phyloP scores from a whole-genome alignment of 2,329 filamentous ascomycete species.

The Penicillium sp. region DNA sequence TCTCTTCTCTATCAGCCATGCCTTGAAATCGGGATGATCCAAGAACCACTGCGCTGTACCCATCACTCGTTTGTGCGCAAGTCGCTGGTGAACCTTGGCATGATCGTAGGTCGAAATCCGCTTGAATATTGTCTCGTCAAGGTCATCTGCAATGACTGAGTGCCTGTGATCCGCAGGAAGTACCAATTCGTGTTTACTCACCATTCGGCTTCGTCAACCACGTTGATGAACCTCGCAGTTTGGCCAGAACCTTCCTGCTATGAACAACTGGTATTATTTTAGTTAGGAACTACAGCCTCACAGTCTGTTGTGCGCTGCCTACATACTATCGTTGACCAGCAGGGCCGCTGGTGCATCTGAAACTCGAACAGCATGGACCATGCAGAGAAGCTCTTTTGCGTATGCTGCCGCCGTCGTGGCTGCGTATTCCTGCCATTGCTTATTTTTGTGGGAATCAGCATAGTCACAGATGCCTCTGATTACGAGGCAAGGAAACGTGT shows the following conservation, averaged over 20 bases:
- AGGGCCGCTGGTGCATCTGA: not conserved
- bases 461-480: conserved; percentile 17
- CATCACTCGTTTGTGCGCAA: conserved; percentile 23
- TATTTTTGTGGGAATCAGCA: conserved; percentile 14
- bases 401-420: conserved; percentile 4
- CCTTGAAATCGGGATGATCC: conserved; percentile 20
- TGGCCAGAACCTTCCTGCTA: not conserved
- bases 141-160: conserved; percentile 8
- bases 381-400: not conserved
- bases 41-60: conserved; percentile 25
- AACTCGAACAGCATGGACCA: not conserved
- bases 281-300: not conserved
- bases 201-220: not conserved
- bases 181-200: not conserved
- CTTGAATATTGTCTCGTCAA: conserved; percentile 14
- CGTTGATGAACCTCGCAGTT: not conserved
- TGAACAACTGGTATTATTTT: not conserved
- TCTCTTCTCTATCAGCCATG: conserved; percentile 21
- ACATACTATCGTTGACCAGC: not conserved
- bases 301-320: not conserved
- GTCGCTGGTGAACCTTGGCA: conserved; percentile 25
- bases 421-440: conserved; percentile 17
- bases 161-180: not conserved
- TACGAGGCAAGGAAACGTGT: conserved; percentile 11
- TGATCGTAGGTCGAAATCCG: conserved; percentile 27